Base-by-base conservation (phyloP, 306 rosid genomes). In the Cicer bijugum region DNA sequence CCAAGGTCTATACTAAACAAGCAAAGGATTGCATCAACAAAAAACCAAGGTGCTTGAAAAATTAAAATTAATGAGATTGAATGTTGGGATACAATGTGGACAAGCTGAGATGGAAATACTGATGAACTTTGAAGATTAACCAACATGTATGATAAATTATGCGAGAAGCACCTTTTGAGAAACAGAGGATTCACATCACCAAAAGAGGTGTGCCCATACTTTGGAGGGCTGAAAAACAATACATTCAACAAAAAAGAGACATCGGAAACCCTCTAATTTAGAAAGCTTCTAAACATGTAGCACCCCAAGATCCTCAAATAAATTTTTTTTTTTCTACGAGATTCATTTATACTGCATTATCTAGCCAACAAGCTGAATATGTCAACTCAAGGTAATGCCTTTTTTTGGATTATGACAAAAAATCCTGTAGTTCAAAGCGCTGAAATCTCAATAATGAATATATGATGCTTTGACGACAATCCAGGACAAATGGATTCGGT, bases 191-290 rank as follows among this genome's bases (percentile, higher is more conserved):
- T 14, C 23, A 51, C 16, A 50, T 20, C 40, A 67, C 8, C 57
- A 28, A 3, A 14, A 14, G 70, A 15, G 51, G 71, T 57, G 12
- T 2, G 9, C 38, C 14, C 45, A 12, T 59, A 60, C 58, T 15
- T 14, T 62, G 72, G 53, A 59, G 43, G 20, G 12, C 14, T 20
- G 5, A n/a, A 44, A 75, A 38, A 19, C 20, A 71, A 81, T 45
- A 71, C 44, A 77, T 53, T 71, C 56, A 33, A 67, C 40, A 78
- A 68, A 78, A 77, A 58, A 23, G 23, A 63, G 74, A 70, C 33
- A 33, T 12, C 20, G 7, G 59, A 60, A 63, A 74, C 75, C 61
- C 53, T 69, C 39, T 51, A 53, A 47, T 51, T 63, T 45, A 43
- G 55, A 17, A 17, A 74, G 38, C 47, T 69, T 74, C 33, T 5